Conservation (phyloP, 768 basidiomycete species). For the Mycena indigotica region DNA sequence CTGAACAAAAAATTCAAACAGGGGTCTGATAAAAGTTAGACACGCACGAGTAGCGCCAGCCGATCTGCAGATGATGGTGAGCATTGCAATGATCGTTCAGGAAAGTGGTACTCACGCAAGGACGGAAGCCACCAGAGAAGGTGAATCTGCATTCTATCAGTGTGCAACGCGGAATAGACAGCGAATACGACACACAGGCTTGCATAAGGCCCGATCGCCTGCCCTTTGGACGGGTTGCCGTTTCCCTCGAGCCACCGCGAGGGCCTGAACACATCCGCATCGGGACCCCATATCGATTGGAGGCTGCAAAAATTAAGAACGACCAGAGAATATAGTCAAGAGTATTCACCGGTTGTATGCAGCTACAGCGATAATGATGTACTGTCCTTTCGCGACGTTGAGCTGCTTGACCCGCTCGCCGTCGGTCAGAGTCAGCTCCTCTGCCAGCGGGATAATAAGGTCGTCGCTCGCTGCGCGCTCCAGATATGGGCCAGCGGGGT, state of each 20-base stretch:
- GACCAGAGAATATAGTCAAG: conserved; percentile 16
- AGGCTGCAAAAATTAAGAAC: conserved; percentile 29
- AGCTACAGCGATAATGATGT: too few species aligned
- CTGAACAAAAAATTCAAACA: neutral
- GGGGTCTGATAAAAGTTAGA: neutral
- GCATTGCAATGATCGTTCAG: neutral
- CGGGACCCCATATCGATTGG: conserved; percentile 41
- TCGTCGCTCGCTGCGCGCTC: too few species aligned
- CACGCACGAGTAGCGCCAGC: neutral
- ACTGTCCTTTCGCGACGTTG: too few species aligned
- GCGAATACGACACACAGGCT: conserved; percentile 10
- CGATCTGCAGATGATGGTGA: neutral
- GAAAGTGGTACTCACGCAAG: neutral
- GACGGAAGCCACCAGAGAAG: neutral
- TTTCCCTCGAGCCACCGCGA: conserved; percentile 47
- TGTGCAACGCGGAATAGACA: neutral
- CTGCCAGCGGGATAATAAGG: too few species aligned
- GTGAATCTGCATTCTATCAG: neutral
- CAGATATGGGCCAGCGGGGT: too few species aligned
- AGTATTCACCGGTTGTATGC: conserved; percentile 4
- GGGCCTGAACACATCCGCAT: conserved; percentile 44
- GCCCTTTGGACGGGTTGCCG: conserved; percentile 13
- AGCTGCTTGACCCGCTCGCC: too few species aligned
- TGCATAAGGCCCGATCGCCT: conserved; percentile 17
- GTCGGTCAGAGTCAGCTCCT: too few species aligned